Base-by-base conservation (phyloP, 177 flowering plant genomes). In the Telopea speciosissima region DNA sequence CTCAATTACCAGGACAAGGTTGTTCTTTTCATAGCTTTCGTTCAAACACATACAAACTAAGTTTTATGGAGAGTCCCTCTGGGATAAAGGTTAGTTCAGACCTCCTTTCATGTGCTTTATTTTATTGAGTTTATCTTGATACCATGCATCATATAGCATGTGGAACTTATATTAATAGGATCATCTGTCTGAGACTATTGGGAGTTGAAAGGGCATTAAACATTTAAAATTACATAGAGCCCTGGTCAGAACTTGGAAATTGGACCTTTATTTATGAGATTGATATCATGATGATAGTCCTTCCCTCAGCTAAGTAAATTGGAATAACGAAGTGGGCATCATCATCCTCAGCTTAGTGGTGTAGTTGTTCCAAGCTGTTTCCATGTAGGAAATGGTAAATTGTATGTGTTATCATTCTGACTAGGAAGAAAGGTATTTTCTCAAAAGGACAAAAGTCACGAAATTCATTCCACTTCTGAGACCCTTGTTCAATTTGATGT, bases 21-120 rank as follows among this genome's bases (percentile, higher is more conserved):
- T 95, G 99, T 79, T 92, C 97, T 2, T 91, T 92, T 78, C 97
- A 90, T 77, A 89, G 97, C 72, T 95, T 95, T 62, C 85, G 91
- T 17, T 92, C 99, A n/a, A 93, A 95, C 75, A 90, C 89, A n/a
- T 90, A 87, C 83, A 90, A 88, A 76, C 86, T 93, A 45, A 93
- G 92, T 80, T 90, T 95, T 81, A 90, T 90, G 97, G 98, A 94
- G 80, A 90, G 83, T 73, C 97, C 97, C 45, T 89, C 97, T 63
- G 99, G 97, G 23, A 91, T 93, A 59, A 95, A 95, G 97, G 97
- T 92, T 22, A 65, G 82, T 74, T 36, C 1, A 22, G 21, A 62
- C 17, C 17, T 49, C 54, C 54, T 49, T 49, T 12, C 54, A 49
- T 9, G 49, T 44, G 49, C 11, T 44, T 12, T n/a, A n/a, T n/a